Evolutionary conservation across 2,329 filamentous ascomycete species (phyloP).

Genomic region (Pseudodiploospora longispora): DNA sequence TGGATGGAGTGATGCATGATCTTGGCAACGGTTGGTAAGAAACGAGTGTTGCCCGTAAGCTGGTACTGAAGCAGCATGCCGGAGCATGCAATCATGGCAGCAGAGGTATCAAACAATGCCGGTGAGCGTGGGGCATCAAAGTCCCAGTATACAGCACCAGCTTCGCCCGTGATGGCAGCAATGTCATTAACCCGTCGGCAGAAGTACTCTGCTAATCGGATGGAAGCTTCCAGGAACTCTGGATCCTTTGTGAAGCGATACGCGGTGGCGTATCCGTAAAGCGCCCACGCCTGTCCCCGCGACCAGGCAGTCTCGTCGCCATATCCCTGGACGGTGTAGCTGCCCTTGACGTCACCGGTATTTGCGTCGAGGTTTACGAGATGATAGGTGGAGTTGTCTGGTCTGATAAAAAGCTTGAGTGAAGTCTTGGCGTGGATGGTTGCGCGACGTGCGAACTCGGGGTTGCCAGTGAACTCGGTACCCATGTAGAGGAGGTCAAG

Average conservation of each 20-base stretch:
- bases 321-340: conserved; percentile 10
- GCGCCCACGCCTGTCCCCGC: conserved; percentile 10
- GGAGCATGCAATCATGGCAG: conserved; percentile 8
- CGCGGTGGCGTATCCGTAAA: conserved; percentile 8
- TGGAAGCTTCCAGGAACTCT: conserved; percentile 7
- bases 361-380: conserved; percentile 9
- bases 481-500: conserved; percentile 10
- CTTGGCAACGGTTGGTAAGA: conserved; percentile 6
- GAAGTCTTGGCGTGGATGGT: conserved; percentile 7
- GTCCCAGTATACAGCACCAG: conserved; percentile 7
- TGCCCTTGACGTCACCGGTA: conserved; percentile 8
- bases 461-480: conserved; percentile 7
- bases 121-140: conserved; percentile 13
- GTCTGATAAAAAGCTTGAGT: conserved; percentile 4
- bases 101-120: conserved; percentile 8
- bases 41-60: conserved; percentile 5
- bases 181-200: conserved; percentile 5
- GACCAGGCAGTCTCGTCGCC: conserved; percentile 8
- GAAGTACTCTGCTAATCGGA: conserved; percentile 4
- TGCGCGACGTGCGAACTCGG: conserved; percentile 5
- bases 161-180: background rate
- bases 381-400: conserved; percentile 10
- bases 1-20: conserved; percentile 6
- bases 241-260: conserved; percentile 7
- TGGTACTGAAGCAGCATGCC: conserved; percentile 7